Base-by-base conservation (phyloP, 2,329 filamentous ascomycete genomes). In the Myotisia sp. region DNA sequence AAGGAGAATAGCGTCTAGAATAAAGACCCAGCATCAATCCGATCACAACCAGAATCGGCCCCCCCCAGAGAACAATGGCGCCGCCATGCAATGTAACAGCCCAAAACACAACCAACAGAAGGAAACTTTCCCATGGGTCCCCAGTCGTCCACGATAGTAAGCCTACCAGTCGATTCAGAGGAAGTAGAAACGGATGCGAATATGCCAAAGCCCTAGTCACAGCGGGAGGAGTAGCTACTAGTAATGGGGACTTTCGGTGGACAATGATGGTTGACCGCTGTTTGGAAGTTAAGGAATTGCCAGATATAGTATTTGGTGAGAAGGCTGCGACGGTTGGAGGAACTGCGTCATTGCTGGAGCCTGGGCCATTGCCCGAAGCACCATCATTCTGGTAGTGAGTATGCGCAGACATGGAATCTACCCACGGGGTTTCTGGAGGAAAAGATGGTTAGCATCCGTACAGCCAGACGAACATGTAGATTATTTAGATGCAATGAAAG, bases 41-140 rank as follows among this genome's bases (percentile, higher is more conserved):
- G 19, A 78, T 55, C 13, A 93, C 84, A 7, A 92, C 67, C 7
- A 93, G 68, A 32, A 95, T 67, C 3, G 90, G 90, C 0, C 86
- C 90, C 1, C 79, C 79, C 58, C 76, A 79, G 45, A 80, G 71
- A 44, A 93, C 66, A n/a, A 92, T 65, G 13, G 72, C 64, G 62
- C 92, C 85, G 30, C 85, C 86, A 54, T 95, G 95, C 13, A 94
- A 67, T 9, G 83, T 78, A 7, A 76, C 60, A 3, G 76, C 79
- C 90, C 90, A 98, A 53, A 93, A 98, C 20, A 63, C 68, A 12
- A 76, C 76, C 3, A 98, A 69, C 20, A 98, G 57, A 41, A 98
- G 65, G 52, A 95, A 98, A 65, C 86, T 94, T 65, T 95, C 85
- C 87, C 87, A 98, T 0, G 86, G 76, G 53, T 98, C 90, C 24